Base-by-base conservation (phyloP, 345 rosid genomes). In the Eucalyptus polyanthemos region DNA sequence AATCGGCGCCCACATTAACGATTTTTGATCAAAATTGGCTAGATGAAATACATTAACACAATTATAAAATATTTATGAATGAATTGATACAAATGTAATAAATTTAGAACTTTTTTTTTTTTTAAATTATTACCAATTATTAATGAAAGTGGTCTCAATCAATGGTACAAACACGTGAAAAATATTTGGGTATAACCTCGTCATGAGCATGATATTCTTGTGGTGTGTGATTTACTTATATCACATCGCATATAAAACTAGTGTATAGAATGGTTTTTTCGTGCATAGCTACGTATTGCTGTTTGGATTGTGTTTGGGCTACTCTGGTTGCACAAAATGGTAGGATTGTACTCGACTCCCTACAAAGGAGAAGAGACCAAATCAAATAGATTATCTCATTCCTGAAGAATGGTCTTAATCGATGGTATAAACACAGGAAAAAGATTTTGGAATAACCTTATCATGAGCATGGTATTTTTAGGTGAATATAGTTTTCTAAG, bases 41-140 rank as follows among this genome's bases (percentile, higher is more conserved):
- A 0, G 1, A 56, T 56, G 1, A 22, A 56, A 3, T 56, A 0
- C 24, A 22, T 56, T 56, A 21, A 24, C 13, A 56, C 4, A 56
- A 56, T 21, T 22, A 22, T 2, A 56, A 56, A 56, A 9, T 0
- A 56, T 56, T 4, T 22, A 56, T 0, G 1, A 22, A 0, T 9
- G 0, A 22, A 56, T 56, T 56, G 3, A 0, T 56, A 2, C 0
- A 56, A 56, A 56, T 56, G 0, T 56, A 21, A 22, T 56, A 22
- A 24, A 9, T 2, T 56, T 56, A 22, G 0, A 54, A 8, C 3
- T 21, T 54, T 8, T 53, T 8, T 54, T 14, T 6, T 0, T 54
- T 14, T 6, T 0, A 54, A 54, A 8, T 21, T 21, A 2, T 54
- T 54, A 56, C 2, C 13, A 56, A 56, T 56, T 24, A 56, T 22